Evolutionary conservation across 306 rosid genomes (phyloP), one percentile per base, ranked within the genome.

Genomic region (Acacia acuminata): DNA sequence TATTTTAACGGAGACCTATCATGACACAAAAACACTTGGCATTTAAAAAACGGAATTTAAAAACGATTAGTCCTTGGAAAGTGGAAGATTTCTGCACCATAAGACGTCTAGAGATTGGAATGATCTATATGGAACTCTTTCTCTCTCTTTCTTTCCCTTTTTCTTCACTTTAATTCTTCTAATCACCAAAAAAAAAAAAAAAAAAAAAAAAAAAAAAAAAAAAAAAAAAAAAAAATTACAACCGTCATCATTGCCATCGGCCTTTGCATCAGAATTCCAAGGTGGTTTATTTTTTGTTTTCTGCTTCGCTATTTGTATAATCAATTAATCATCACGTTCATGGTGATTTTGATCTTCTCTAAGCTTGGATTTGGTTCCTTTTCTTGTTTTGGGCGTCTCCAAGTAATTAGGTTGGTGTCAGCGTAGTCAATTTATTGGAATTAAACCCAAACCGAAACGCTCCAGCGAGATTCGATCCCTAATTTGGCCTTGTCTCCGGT

Each of bases 91-190:
- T 89, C 81, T 48, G 75, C 88, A 73, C 79, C 83, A 86, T 87
- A 88, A 84, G 91, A 84, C 88, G 68, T 89, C 86, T 82, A 53
- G 90, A 89, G 89, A 88, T 88, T 89, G 90, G 92, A 84, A 88
- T 76, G 80, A 73, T 82, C 91, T 85, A 71, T 42, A 50, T 34
- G 68, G 19, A 64, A 27, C 51, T 34, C 75, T 47, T 8, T 76
- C 72, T 63, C 53, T 42, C 42, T 80, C 82, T 40, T 74, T 67
- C 69, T 67, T 19, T 22, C 80, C 38, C 78, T 71, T 25, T 30
- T 47, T 73, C 82, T 44, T 67, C 53, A 24, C 86, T 87, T 83
- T 44, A 80, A 64, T 82, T 86, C 80, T 24, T 61, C 67, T 24
- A 70, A 76, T 82, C 68, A 25, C 38, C 27, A 12, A n/a, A n/a